Conservation (phyloP, 192 early-diverging fungal genomes). For the Thamnidium elegans region DNA sequence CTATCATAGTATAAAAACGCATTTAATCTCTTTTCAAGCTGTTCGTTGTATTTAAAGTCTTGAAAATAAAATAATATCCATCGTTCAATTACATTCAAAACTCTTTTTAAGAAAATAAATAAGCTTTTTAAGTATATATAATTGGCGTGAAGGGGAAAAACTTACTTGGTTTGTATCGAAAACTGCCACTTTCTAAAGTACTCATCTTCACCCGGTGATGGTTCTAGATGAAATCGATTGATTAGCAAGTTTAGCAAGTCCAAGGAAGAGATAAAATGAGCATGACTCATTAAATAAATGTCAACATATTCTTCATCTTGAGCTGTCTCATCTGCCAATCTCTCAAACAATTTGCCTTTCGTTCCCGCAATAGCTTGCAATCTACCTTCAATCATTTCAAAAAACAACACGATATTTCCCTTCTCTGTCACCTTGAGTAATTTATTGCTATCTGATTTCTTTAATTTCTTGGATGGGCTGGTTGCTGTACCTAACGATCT, state of each 20-base stretch:
- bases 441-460: background rate
- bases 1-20: slow-evolving; percentile 50
- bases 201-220: slow-evolving; percentile 36
- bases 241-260: slow-evolving; percentile 57
- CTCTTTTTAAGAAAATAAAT: slow-evolving; percentile 29
- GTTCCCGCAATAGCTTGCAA: slow-evolving; percentile 60
- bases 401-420: slow-evolving; percentile 51
- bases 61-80: slow-evolving; percentile 64
- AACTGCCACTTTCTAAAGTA: slow-evolving; percentile 27
- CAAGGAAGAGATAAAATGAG: slow-evolving; percentile 56
- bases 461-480: background rate
- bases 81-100: slow-evolving; percentile 56
- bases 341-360: slow-evolving; percentile 56
- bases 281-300: slow-evolving; percentile 54
- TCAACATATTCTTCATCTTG: slow-evolving; percentile 70
- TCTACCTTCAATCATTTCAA: slow-evolving; percentile 53
- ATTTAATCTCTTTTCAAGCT: slow-evolving; percentile 41
- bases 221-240: slow-evolving; percentile 55
- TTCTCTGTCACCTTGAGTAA: slow-evolving; percentile 50
- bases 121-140: background rate
- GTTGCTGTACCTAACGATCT: background rate
- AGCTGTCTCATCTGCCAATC: slow-evolving; percentile 61
- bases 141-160: background rate
- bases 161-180: background rate
- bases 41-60: slow-evolving; percentile 49